These are phyloP conservation scores for Nidularia pulvinata DNA, from an alignment of 768 basidiomycete species.

Conservation along the genomic window DNA sequence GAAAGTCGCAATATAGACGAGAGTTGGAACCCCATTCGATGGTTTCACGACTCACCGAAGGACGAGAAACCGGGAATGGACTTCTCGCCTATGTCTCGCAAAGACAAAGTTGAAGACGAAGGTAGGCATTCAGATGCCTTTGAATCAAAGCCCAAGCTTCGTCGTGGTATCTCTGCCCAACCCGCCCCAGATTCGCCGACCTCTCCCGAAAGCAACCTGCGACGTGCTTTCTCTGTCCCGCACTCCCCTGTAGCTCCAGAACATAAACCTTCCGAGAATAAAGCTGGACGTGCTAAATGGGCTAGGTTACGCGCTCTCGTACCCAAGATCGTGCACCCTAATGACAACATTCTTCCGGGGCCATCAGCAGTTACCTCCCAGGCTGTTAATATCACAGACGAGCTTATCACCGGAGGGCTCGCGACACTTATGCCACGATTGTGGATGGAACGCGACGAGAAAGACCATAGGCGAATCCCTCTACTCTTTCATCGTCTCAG, in stretches of 20 bases:
- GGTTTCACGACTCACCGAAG: slow-evolving; percentile 52
- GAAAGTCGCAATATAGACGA: slow-evolving; percentile 48
- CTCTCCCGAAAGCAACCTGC: slow-evolving; percentile 10
- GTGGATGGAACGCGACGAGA: slow-evolving; percentile 89
- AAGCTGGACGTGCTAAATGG: slow-evolving; percentile 50
- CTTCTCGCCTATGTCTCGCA: slow-evolving; percentile 11
- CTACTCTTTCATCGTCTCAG: slow-evolving; percentile 78
- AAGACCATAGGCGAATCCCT: slow-evolving; percentile 78
- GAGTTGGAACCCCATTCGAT: slow-evolving; percentile 51
- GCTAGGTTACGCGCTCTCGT: slow-evolving; percentile 63
- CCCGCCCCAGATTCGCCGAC: background rate
- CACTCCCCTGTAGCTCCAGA: slow-evolving; percentile 8
- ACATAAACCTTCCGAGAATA: background rate
- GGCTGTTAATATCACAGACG: slow-evolving; percentile 77
- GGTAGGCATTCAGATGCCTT: background rate
- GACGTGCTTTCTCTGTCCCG: slow-evolving; percentile 31
- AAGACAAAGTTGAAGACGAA: background rate
- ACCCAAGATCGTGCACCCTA: slow-evolving; percentile 47
- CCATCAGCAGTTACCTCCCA: slow-evolving; percentile 51
- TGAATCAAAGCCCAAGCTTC: background rate
- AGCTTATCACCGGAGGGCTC: slow-evolving; percentile 79
- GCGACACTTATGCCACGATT: slow-evolving; percentile 77
- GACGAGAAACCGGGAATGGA: slow-evolving; percentile 41
- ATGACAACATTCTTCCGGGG: slow-evolving; percentile 25
- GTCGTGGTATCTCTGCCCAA: background rate